Conservation (phyloP, 1,284 basidiomycete species). For the Bondarzewia mesenterica region DNA sequence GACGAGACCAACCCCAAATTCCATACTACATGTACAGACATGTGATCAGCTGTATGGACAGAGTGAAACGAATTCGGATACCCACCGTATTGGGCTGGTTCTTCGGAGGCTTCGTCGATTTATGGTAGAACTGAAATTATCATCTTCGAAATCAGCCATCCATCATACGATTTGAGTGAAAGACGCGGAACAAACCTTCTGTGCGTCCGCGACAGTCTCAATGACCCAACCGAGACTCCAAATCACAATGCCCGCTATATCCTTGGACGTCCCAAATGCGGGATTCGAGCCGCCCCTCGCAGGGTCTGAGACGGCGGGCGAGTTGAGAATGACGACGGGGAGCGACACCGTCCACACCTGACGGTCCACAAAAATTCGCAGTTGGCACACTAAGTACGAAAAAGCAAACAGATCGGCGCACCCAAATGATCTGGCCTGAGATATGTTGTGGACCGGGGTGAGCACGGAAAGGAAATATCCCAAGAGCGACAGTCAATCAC, state of each 20-base stretch:
- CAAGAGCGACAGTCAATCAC: conserved; percentile 4
- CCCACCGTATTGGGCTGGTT: conserved; percentile 39
- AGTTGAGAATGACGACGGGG: conserved; percentile 60
- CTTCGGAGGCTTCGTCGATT: conserved; percentile 43
- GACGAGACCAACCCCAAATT: conserved; percentile 54
- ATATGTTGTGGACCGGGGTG: conserved; percentile 10
- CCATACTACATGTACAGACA: conserved; percentile 29
- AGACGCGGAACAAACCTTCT: conserved; percentile 40
- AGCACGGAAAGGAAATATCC: not conserved
- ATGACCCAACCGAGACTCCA: conserved; percentile 56
- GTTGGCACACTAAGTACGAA: conserved; percentile 4
- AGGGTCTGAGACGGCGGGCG: conserved; percentile 50
- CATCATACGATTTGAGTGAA: not conserved
- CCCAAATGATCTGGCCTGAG: conserved; percentile 49
- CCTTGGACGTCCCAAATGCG: conserved; percentile 51
- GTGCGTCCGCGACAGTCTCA: conserved; percentile 55
- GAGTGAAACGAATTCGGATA: conserved; percentile 6
- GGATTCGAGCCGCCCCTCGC: conserved; percentile 37
- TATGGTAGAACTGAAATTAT: conserved; percentile 41
- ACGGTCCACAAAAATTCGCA: too few relatives aligned
- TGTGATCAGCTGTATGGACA: not conserved
- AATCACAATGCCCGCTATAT: conserved; percentile 63
- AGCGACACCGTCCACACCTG: conserved; percentile 65
- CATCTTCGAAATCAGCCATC: not conserved
- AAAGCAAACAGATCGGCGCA: conserved; percentile 13